Conservation (phyloP, 2,329 filamentous ascomycete genomes). For the Exophiala dermatitidis region DNA sequence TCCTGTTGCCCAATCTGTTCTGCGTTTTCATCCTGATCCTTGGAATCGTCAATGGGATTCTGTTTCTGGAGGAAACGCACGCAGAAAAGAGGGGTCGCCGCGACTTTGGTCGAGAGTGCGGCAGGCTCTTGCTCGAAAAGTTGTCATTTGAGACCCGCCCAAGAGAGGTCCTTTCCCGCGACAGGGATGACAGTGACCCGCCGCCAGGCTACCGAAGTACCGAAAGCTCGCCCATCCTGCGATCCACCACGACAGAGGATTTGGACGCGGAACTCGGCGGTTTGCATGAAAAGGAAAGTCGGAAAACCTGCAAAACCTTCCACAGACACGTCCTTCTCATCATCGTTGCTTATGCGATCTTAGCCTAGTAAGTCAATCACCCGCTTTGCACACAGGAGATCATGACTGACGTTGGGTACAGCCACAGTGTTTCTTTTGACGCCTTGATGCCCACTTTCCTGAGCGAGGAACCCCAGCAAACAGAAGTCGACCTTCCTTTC, state of each 20-base stretch:
- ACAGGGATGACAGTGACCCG: slow-evolving; percentile 29
- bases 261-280: slow-evolving; percentile 36
- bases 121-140: slow-evolving; percentile 56
- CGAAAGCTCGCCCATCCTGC: slow-evolving; percentile 47
- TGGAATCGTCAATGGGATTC: slow-evolving; percentile 68
- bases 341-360: slow-evolving; percentile 64
- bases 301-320: slow-evolving; percentile 57
- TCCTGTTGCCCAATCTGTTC: slow-evolving; percentile 85
- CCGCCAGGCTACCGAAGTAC: slow-evolving; percentile 62
- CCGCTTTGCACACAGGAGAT: slow-evolving; percentile 13
- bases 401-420: slow-evolving; percentile 37
- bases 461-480: slow-evolving; percentile 48
- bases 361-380: slow-evolving; percentile 66
- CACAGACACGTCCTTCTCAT: slow-evolving; percentile 65
- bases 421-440: slow-evolving; percentile 95
- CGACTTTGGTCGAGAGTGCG: slow-evolving; percentile 70
- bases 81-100: slow-evolving; percentile 66
- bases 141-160: neutral
- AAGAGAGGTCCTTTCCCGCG: neutral
- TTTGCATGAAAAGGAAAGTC: slow-evolving; percentile 37
- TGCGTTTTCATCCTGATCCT: slow-evolving; percentile 70
- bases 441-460: slow-evolving; percentile 89
- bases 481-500: slow-evolving; percentile 63
- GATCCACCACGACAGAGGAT: slow-evolving; percentile 31
- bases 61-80: slow-evolving; percentile 94